Conservation (phyloP, 768 basidiomycete genomes). For the Dentipellis fragilis region DNA sequence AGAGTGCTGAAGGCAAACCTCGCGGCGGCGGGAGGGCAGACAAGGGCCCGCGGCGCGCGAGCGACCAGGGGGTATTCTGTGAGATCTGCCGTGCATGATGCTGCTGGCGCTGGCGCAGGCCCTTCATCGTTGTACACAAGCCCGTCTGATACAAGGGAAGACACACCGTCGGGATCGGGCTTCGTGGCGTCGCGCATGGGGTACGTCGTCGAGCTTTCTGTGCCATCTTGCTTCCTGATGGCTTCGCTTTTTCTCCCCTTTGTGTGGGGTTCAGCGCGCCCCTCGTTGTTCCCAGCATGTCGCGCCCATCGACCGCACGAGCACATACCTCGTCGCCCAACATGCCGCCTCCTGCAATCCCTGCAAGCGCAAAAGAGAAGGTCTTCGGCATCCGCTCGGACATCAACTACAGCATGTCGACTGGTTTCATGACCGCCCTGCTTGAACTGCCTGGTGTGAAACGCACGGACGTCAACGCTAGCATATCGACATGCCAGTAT, state of each 20-base stretch:
- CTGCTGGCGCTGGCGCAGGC: not conserved
- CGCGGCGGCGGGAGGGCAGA: no score
- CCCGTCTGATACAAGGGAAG: not conserved
- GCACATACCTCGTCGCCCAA: not conserved
- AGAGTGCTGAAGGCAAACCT: conserved; percentile 4
- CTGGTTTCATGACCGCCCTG: conserved; percentile 43
- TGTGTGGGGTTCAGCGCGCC: conserved; percentile 9
- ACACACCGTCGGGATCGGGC: not conserved
- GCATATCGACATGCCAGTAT: conserved; percentile 48
- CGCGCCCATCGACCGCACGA: not conserved
- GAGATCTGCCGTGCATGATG: not conserved
- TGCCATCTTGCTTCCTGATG: not conserved
- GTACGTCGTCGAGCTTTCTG: conserved; percentile 6
- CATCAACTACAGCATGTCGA: conserved; percentile 43
- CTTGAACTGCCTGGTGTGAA: conserved; percentile 65
- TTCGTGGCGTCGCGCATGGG: conserved; percentile 12
- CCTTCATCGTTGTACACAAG: not conserved
- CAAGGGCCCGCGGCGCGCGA: conserved; percentile 2
- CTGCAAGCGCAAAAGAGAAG: not conserved
- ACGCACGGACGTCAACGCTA: conserved; percentile 45
- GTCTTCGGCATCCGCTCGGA: conserved; percentile 47
- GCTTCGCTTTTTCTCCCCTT: not conserved
- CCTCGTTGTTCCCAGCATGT: conserved; percentile 1
- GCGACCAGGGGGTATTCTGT: conserved; percentile 7
- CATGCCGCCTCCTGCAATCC: not conserved